These are phyloP conservation scores for Lactarius sanguifluus DNA, from an alignment of 768 basidiomycete genomes.

Conservation along the genomic window DNA sequence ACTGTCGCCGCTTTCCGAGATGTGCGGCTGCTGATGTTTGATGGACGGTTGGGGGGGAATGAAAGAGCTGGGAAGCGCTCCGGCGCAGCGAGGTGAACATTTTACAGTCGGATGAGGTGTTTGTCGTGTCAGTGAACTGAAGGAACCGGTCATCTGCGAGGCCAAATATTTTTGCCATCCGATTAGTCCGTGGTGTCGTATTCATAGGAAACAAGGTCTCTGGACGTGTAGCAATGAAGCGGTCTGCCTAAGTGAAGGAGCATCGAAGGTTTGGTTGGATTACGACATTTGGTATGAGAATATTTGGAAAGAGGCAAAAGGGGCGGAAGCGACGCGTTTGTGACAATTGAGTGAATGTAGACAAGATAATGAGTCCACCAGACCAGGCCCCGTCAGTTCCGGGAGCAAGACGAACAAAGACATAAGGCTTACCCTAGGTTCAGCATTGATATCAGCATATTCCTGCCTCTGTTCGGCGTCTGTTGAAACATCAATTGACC, in stretches of 20 bases:
- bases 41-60: conserved; percentile 34
- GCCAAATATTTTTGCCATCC: conserved; percentile 63
- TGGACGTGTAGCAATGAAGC: conserved; percentile 58
- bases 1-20: conserved; percentile 53
- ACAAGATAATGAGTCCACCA: neutral
- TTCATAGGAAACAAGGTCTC: conserved; percentile 54
- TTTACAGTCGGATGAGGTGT: conserved; percentile 39
- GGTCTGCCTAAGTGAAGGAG: conserved; percentile 47
- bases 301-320: neutral
- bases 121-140: conserved; percentile 47
- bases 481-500: conserved; percentile 21
- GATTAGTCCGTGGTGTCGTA: conserved; percentile 63
- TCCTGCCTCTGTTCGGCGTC: conserved; percentile 19
- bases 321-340: conserved; percentile 14
- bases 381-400: neutral
- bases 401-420: conserved; percentile 2
- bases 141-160: conserved; percentile 56
- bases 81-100: conserved; percentile 51
- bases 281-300: neutral
- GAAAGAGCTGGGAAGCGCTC: conserved; percentile 54
- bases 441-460: conserved; percentile 26
- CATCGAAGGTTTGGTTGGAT: too few relatives aligned
- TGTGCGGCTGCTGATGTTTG: conserved; percentile 58
- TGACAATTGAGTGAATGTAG: conserved; percentile 1
- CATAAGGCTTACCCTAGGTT: conserved; percentile 24